Percentiles rank a stretch among this genome's conserved stretches.
phyloP scores from a whole-genome alignment of 2,329 filamentous ascomycete genomes.

The Aspergillus sp. region DNA sequence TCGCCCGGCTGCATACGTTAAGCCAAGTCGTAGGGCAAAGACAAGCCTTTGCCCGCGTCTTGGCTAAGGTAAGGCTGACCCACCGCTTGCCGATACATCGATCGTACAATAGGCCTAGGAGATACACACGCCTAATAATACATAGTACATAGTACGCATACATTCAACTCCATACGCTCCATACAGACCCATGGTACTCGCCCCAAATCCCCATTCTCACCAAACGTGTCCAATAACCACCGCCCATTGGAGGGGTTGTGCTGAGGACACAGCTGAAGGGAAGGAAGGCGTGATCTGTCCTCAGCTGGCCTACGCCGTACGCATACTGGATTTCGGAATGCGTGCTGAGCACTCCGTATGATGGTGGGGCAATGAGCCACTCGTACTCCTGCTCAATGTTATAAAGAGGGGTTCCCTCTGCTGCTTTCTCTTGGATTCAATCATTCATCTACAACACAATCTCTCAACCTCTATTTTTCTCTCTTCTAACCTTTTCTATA shows the following conservation, averaged over 20 bases:
- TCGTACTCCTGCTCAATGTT: too few relatives aligned
- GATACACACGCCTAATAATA: background rate
- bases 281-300: too few relatives aligned
- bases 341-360: too few relatives aligned
- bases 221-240: too few relatives aligned
- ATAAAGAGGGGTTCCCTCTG: background rate
- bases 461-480: background rate
- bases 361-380: too few relatives aligned
- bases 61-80: background rate
- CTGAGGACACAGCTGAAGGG: too few relatives aligned
- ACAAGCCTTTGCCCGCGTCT: background rate
- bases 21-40: background rate
- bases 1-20: background rate
- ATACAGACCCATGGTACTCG: background rate
- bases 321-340: too few relatives aligned
- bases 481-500: background rate
- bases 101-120: background rate
- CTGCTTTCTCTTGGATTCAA: background rate
- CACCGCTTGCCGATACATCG: background rate
- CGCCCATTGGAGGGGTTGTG: too few relatives aligned
- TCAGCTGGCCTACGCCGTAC: too few relatives aligned
- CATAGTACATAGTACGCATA: background rate
- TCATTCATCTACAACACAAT: background rate
- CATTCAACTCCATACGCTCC: background rate
- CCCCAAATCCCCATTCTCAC: too few relatives aligned